Conservation (phyloP, 1,284 basidiomycete species). For the Ustilago vetiveriae region DNA sequence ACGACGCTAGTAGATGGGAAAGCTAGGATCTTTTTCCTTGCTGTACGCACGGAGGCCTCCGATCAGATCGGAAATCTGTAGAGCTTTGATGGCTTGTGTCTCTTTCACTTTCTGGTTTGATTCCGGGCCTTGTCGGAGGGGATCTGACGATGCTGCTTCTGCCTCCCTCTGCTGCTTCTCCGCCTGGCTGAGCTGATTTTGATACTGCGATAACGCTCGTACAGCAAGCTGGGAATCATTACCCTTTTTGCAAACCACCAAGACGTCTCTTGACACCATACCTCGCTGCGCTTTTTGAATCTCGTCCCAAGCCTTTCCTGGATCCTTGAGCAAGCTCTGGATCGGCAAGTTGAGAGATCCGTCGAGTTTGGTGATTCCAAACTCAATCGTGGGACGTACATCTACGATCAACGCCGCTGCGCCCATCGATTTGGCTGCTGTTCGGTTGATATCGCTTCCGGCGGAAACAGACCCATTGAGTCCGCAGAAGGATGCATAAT, state of each 20-base stretch:
- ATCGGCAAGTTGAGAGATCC: constrained; percentile 79
- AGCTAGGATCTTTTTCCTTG: constrained; percentile 34
- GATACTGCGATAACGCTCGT: constrained; percentile 67
- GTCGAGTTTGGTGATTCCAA: constrained; percentile 83
- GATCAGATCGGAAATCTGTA: constrained; percentile 41
- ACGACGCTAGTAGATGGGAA: constrained; percentile 47
- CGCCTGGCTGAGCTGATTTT: constrained; percentile 76
- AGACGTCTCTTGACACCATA: not conserved
- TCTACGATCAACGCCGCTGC: constrained; percentile 74
- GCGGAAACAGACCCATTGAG: constrained; percentile 2
- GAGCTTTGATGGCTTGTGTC: constrained; percentile 80
- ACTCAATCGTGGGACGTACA: constrained; percentile 83
- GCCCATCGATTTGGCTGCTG: constrained; percentile 73
- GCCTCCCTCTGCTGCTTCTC: not conserved
- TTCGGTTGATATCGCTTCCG: constrained; percentile 68
- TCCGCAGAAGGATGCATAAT: constrained; percentile 62
- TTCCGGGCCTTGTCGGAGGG: constrained; percentile 72
- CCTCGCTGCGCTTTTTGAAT: constrained; percentile 12
- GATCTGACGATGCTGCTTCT: constrained; percentile 4
- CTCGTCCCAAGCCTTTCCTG: constrained; percentile 68
- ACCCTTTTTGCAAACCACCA: constrained; percentile 65
- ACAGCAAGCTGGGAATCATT: constrained; percentile 38
- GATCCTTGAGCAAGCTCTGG: constrained; percentile 73
- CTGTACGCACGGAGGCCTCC: constrained; percentile 54
- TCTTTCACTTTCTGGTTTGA: too few relatives aligned